A percentile compares a stretch with the other conserved stretches of the same genome.
Evolutionary conservation across 176 grass and related monocot species (phyloP).

Genomic region (Eleusine indica): DNA sequence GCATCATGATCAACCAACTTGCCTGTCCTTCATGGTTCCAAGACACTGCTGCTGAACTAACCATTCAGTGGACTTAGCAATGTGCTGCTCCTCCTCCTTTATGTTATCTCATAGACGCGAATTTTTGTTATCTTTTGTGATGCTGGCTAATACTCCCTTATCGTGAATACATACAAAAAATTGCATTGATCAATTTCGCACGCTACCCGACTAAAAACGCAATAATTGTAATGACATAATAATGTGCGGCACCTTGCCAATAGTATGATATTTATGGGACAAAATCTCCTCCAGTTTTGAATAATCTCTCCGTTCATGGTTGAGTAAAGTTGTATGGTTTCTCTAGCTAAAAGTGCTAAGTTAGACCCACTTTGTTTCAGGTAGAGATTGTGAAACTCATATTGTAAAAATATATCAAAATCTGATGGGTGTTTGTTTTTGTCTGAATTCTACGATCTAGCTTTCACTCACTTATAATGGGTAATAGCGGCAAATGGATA

Average conservation of each 20-base stretch:
- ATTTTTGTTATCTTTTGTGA: neutral
- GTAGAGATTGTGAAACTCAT: too few relatives aligned
- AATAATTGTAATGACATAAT: neutral
- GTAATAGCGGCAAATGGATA: too few relatives aligned
- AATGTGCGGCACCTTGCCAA: neutral
- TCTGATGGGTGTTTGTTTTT: too few relatives aligned
- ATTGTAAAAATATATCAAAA: too few relatives aligned
- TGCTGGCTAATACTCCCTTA: neutral
- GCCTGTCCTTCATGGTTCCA: neutral
- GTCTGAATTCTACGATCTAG: too few relatives aligned
- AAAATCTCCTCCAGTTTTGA: too few relatives aligned
- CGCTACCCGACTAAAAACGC: neutral
- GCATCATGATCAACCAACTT: neutral
- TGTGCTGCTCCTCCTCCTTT: neutral
- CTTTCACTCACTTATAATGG: too few relatives aligned
- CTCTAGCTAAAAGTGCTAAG: too few relatives aligned
- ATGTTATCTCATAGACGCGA: neutral
- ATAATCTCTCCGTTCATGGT: neutral
- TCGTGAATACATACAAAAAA: neutral
- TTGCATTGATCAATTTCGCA: neutral
- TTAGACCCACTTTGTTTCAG: too few relatives aligned
- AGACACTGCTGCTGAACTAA: neutral
- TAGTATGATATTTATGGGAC: too few relatives aligned
- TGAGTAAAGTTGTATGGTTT: neutral
- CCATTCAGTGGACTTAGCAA: neutral